A percentile compares a stretch with the other conserved stretches of the same genome.
phyloP scores from a whole-genome alignment of 2,329 filamentous ascomycete species.

The Aspergillus novoparasiticus region DNA sequence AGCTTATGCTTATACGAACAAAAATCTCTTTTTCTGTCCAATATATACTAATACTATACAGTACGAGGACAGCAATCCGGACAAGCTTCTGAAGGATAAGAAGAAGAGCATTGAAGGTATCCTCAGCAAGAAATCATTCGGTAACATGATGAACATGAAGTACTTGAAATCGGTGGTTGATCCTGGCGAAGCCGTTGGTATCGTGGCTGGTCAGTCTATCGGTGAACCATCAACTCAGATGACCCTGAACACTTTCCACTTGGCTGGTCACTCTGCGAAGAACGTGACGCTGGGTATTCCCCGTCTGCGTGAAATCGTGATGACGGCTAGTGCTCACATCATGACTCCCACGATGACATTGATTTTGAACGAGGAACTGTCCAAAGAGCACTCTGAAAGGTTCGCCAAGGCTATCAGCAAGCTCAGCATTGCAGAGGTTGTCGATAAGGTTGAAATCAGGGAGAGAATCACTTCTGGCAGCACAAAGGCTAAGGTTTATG shows the following conservation, averaged over 20 bases:
- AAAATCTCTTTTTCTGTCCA: conserved; percentile 3
- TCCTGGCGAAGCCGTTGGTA: conserved; percentile 93
- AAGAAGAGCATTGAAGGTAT: conserved; percentile 50
- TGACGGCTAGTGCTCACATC: conserved; percentile 90
- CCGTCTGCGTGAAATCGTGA: conserved; percentile 93
- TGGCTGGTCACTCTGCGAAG: conserved; percentile 96
- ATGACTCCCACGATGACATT: conserved; percentile 79
- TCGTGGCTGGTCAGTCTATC: conserved; percentile 93
- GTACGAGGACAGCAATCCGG: conserved; percentile 77
- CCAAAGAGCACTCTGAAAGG: conserved; percentile 67
- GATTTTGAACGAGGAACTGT: conserved; percentile 71
- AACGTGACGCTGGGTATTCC: conserved; percentile 99
- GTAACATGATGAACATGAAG: conserved; percentile 84
- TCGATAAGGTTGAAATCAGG: conserved; percentile 78
- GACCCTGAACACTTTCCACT: conserved; percentile 99
- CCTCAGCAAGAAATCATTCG: conserved; percentile 70
- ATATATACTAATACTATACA: conserved; percentile 27
- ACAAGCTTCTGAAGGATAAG: conserved; percentile 62
- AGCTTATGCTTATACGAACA: conserved; percentile 17
- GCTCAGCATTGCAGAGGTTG: conserved; percentile 77
- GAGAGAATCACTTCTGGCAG: conserved; percentile 76
- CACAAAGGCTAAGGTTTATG: conserved; percentile 78
- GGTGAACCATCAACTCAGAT: conserved; percentile 98
- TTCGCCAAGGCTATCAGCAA: conserved; percentile 93
- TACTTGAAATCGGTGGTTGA: conserved; percentile 91